phyloP scores from a whole-genome alignment of 2,329 filamentous ascomycete species.

The Epichloe hybrida region DNA sequence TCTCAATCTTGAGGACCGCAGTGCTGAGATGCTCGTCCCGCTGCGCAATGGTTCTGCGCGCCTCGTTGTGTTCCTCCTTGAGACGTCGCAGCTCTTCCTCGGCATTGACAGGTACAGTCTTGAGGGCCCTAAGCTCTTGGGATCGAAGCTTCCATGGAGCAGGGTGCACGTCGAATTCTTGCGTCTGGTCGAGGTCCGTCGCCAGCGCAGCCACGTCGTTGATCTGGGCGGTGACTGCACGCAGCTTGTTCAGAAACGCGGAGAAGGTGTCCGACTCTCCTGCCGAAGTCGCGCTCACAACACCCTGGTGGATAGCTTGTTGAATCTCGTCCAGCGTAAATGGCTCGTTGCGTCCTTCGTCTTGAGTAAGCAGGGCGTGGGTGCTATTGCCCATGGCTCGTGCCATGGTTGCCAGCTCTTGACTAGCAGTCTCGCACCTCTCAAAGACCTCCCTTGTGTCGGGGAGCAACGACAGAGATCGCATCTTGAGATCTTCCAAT shows the following conservation, averaged over 20 bases:
- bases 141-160: constrained; percentile 77
- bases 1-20: constrained; percentile 81
- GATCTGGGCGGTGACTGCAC: constrained; percentile 48
- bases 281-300: constrained; percentile 32
- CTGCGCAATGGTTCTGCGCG: constrained; percentile 55
- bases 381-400: constrained; percentile 55
- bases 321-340: constrained; percentile 56
- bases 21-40: constrained; percentile 78
- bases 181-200: constrained; percentile 55
- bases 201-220: constrained; percentile 59
- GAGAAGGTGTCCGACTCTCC: constrained; percentile 58
- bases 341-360: constrained; percentile 57
- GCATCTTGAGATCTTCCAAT: constrained; percentile 61
- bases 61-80: constrained; percentile 67
- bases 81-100: constrained; percentile 74
- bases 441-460: constrained; percentile 59
- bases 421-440: constrained; percentile 49
- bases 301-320: constrained; percentile 43
- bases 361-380: constrained; percentile 47
- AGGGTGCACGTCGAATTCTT: constrained; percentile 63
- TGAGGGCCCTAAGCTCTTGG: constrained; percentile 68
- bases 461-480: constrained; percentile 59
- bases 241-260: constrained; percentile 53
- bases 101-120: constrained; percentile 65
- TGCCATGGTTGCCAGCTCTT: constrained; percentile 51